Evolutionary conservation across 495 filamentous ascomycete genomes (phyloP).

Genomic region (Cryomyces minteri): DNA sequence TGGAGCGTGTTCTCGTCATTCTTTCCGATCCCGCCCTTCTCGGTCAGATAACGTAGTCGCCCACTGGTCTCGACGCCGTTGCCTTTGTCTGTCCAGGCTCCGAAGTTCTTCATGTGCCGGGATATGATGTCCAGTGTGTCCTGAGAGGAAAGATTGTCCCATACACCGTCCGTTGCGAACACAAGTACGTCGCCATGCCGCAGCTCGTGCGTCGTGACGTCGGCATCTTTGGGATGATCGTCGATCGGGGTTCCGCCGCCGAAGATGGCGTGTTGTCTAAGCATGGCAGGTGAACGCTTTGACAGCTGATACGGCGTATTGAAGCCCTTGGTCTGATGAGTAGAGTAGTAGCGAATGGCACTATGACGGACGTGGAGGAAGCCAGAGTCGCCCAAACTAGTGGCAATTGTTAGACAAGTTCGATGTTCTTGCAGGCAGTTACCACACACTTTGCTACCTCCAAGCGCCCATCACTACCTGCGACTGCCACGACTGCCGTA

Average conservation of each 20-base stretch:
- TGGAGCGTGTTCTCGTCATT: slow-evolving; percentile 35
- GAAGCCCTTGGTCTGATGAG: slow-evolving; percentile 87
- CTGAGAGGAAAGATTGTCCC: slow-evolving; percentile 87
- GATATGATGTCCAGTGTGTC: slow-evolving; percentile 69
- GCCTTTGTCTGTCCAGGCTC: slow-evolving; percentile 49
- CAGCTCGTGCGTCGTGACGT: slow-evolving; percentile 50
- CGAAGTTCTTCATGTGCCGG: slow-evolving; percentile 46
- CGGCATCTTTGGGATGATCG: slow-evolving; percentile 74
- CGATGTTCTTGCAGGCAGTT: not conserved
- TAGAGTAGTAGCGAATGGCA: slow-evolving; percentile 62
- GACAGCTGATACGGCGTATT: slow-evolving; percentile 94
- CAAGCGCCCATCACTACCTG: slow-evolving; percentile 45
- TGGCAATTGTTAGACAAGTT: not conserved
- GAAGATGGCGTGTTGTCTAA: slow-evolving; percentile 56
- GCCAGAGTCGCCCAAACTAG: slow-evolving; percentile 81
- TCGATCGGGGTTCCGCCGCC: slow-evolving; percentile 53
- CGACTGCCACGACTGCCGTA: slow-evolving; percentile 72
- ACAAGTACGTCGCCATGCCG: slow-evolving; percentile 82
- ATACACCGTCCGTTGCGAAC: slow-evolving; percentile 86
- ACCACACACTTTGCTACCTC: slow-evolving; percentile 61
- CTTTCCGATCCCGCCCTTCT: slow-evolving; percentile 4
- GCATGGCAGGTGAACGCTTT: slow-evolving; percentile 63
- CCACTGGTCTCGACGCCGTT: slow-evolving; percentile 32
- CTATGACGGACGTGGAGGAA: slow-evolving; percentile 72
- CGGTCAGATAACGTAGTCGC: slow-evolving; percentile 6